Evolutionary conservation across 208 protist species (phyloP), one percentile per base, ranked within the genome.

Genomic region (Trypanosoma scelopori): DNA sequence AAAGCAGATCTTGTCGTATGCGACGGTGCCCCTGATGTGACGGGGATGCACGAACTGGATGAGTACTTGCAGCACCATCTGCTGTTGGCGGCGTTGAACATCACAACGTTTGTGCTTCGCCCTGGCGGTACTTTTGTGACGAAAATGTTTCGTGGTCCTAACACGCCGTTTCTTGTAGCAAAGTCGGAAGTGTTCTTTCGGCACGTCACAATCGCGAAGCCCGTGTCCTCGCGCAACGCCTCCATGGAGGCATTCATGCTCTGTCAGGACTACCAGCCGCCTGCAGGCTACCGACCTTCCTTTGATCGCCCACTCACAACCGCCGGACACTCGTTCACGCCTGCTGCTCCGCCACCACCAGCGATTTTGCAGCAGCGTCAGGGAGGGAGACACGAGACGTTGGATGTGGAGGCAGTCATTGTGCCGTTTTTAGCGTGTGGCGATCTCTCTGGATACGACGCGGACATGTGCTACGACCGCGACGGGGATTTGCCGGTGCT

Each of bases 21-120:
- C 71, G 99, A 99, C 82, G 99, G 99, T 16, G 99, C 99, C 0
- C 99, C 99, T 1, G 99, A 99, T 76, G 98, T 99, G 18, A 99
- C 98, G 1, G 98, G 98, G 23, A 91, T 99, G 81, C 98, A 99
- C 71, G 98, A 99, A 82, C 83, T 99, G 27, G 98, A 99, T 73
- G 98, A 99, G 85, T 99, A 99, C 75, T 79, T 99, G 47, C 98
- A 99, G 76, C 82, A 97, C 50, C 98, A 99, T 78, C 79, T 99
- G 0, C 87, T 99, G 3, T 85, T 99, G 6, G 96, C 98, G 7
- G 98, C 98, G 27, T 78, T 99, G 37, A 98, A 98, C 77, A 99
- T 99, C 56, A 97, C 98, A 4, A 98, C 94, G 13, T 92, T 94
- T 57, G 77, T 99, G 23, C 85, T 99, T 0, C 76, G 84, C 3